A percentile compares a stretch with the other conserved stretches of the same genome.
Conservation (phyloP, 2,329 filamentous ascomycete species). For the Monosporascus sp. region DNA sequence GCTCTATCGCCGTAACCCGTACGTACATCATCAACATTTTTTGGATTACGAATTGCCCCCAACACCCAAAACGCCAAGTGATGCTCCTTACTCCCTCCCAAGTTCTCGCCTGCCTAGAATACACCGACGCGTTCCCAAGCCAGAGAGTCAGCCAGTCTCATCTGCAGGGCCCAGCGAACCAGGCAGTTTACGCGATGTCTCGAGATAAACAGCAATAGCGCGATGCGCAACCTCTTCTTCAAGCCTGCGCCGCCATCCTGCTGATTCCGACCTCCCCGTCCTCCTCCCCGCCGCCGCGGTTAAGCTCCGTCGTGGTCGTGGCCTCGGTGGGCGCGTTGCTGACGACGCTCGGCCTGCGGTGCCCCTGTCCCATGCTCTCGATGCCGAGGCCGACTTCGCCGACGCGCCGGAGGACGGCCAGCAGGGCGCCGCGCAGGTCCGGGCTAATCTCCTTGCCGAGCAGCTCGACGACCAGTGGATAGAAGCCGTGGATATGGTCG, state of each 20-base stretch:
- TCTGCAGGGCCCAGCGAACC: no score
- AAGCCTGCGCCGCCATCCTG: not conserved
- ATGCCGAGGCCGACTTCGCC: constrained; percentile 69
- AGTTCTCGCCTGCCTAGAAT: no score
- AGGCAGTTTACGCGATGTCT: no score
- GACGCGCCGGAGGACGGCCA: constrained; percentile 71
- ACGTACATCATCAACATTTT: no score
- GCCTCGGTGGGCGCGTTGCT: constrained; percentile 22
- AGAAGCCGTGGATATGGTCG: constrained; percentile 75
- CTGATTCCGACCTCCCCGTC: constrained; percentile 5
- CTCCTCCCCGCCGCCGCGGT: constrained; percentile 16
- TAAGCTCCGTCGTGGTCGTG: constrained; percentile 6
- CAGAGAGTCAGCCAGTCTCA: no score
- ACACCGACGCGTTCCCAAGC: no score
- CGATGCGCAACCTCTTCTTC: not conserved
- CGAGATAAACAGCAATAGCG: not conserved
- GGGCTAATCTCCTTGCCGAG: constrained; percentile 73
- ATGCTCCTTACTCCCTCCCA: no score
- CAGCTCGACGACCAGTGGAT: constrained; percentile 78
- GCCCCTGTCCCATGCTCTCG: constrained; percentile 36
- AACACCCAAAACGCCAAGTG: no score
- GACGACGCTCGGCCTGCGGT: constrained; percentile 35
- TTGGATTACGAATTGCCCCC: no score
- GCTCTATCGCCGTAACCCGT: no score
- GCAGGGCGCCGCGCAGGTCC: constrained; percentile 73